Percentiles rank a stretch among this genome's conserved stretches.
These are phyloP conservation scores for Clavariopsis aquatica DNA, from an alignment of 495 filamentous ascomycete species.

Conservation along the genomic window DNA sequence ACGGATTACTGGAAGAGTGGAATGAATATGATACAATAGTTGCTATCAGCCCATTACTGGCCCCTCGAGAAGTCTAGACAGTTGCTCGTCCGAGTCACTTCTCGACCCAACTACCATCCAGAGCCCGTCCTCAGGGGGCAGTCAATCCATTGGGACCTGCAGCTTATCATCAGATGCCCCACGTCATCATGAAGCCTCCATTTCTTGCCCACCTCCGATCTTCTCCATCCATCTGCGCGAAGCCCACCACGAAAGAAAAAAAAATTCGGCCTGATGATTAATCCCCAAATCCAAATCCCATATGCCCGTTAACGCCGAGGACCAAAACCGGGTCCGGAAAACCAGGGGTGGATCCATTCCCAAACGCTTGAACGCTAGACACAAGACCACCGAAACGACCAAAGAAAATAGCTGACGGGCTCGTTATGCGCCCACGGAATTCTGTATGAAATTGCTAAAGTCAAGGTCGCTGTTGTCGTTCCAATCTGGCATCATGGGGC, in stretches of 20 bases:
- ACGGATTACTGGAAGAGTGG: neutral
- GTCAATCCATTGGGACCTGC: too few species aligned
- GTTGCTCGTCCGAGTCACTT: neutral
- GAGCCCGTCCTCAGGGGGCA: too few species aligned
- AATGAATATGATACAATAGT: slow-evolving; percentile 8
- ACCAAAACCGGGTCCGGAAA: slow-evolving; percentile 7
- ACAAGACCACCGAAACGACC: slow-evolving; percentile 5
- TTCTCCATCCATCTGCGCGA: neutral
- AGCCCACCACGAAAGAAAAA: slow-evolving; percentile 2
- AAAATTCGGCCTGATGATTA: neutral
- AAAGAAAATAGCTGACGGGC: neutral
- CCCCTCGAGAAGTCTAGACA: neutral
- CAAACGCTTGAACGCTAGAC: slow-evolving; percentile 38
- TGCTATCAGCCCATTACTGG: neutral
- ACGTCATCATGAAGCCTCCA: slow-evolving; percentile 25
- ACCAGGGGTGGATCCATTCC: slow-evolving; percentile 14
- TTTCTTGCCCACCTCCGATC: too few species aligned
- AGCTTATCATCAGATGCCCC: neutral
- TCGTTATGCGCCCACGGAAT: slow-evolving; percentile 32
- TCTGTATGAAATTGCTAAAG: slow-evolving; percentile 39
- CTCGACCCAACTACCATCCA: neutral
- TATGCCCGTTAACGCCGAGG: slow-evolving; percentile 23
- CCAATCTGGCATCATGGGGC: slow-evolving; percentile 34
- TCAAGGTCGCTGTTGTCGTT: slow-evolving; percentile 35
- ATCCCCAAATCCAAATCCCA: neutral